These are phyloP conservation scores for Mycosphaerella arachidis DNA, from an alignment of 2,329 filamentous ascomycete genomes.

Conservation along the genomic window DNA sequence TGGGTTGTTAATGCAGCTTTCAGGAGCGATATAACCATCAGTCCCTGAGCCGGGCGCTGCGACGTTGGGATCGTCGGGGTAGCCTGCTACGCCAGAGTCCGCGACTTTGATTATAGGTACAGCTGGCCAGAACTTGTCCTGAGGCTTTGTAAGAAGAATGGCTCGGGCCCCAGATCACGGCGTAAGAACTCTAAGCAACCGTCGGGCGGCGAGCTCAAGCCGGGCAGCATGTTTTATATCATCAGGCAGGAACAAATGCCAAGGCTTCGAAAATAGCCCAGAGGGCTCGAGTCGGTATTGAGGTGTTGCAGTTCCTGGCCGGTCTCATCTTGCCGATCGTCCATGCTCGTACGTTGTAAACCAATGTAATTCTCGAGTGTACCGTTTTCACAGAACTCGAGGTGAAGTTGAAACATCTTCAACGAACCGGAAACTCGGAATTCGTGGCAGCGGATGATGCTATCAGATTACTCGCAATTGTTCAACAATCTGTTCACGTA, in stretches of 20 bases:
- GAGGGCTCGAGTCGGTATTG: no score
- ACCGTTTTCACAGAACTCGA: background rate
- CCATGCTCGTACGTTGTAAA: background rate
- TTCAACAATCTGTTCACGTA: background rate
- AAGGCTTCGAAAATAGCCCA: no score
- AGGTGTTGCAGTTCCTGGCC: background rate
- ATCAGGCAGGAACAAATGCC: no score
- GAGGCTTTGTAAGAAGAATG: background rate
- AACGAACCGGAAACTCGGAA: background rate
- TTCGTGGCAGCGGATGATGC: background rate
- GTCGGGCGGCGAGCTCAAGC: background rate
- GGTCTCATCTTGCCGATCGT: background rate
- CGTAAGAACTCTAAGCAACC: background rate
- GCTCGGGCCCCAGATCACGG: background rate
- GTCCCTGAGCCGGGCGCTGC: background rate
- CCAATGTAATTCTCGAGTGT: background rate
- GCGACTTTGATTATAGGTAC: background rate
- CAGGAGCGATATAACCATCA: background rate
- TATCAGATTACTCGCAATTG: background rate
- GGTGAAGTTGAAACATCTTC: background rate
- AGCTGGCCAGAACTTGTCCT: background rate
- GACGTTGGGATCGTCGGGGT: background rate
- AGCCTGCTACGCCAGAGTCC: background rate
- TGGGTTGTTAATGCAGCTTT: background rate
- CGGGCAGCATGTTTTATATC: background rate